Percentiles rank a stretch among this genome's conserved stretches.
Evolutionary conservation across 108 stramenopile species (phyloP).

Genomic region (Cyclotella baltica): DNA sequence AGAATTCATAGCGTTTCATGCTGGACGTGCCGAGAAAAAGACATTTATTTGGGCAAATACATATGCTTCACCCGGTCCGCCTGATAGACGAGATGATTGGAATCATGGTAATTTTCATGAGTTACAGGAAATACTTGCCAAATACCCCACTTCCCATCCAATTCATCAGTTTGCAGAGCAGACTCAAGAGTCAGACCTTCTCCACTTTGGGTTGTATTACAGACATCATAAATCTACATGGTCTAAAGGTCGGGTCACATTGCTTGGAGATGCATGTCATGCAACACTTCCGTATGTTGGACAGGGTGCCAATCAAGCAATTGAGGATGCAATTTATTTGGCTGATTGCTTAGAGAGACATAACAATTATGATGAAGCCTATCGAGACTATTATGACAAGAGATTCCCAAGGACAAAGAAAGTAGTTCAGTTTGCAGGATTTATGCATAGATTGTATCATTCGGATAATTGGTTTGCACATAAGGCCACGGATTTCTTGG

Average conservation of each 20-base stretch:
- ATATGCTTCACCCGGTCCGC: slow-evolving; percentile 19
- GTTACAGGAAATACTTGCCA: slow-evolving; percentile 12
- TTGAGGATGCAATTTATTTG: slow-evolving; percentile 46
- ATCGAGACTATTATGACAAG: slow-evolving; percentile 31
- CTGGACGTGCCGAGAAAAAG: slow-evolving; percentile 21
- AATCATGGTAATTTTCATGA: slow-evolving; percentile 21
- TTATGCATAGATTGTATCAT: slow-evolving; percentile 42
- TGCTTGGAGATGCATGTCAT: slow-evolving; percentile 43
- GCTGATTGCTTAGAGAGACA: slow-evolving; percentile 33
- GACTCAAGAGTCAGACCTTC: slow-evolving; percentile 21
- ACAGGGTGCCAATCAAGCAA: slow-evolving; percentile 43
- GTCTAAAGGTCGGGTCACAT: slow-evolving; percentile 24
- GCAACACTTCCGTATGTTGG: slow-evolving; percentile 41
- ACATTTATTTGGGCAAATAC: slow-evolving; percentile 40
- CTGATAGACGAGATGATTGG: slow-evolving; percentile 27
- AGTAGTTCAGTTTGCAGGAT: slow-evolving; percentile 29
- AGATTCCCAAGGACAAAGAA: slow-evolving; percentile 30
- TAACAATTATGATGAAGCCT: slow-evolving; percentile 13
- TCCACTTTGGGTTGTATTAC: slow-evolving; percentile 42
- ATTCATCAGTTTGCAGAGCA: slow-evolving; percentile 29
- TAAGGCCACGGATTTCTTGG: slow-evolving; percentile 24
- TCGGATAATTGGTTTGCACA: slow-evolving; percentile 34
- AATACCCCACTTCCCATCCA: slow-evolving; percentile 27
- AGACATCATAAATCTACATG: slow-evolving; percentile 28
- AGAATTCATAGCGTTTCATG: slow-evolving; percentile 37